Evolutionary conservation across 805 yeast genomes (phyloP), one percentile per base, ranked within the genome.

Genomic region (Hyphopichia homilentoma): DNA sequence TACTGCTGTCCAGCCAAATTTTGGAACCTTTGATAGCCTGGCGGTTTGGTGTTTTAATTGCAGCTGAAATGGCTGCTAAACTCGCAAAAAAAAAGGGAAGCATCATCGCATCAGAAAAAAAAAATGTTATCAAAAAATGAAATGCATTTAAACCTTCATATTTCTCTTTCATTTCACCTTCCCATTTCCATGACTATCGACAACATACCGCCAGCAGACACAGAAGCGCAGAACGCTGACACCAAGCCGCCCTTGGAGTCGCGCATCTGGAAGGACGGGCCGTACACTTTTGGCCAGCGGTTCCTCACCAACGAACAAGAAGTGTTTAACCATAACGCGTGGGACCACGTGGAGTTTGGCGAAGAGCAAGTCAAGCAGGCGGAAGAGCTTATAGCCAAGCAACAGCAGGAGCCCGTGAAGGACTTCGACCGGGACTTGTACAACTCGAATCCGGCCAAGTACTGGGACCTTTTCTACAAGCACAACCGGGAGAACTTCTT

Each of bases 311-410:
- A 79, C 29, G 83, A 79, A 11, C 79, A 81, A 4, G 88, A 87
- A 18, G 95, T 93, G 1, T 93, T 95, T 80, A 73, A 75, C 38
- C 95, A 84, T 53, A 93, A 93, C 54, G 98, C 98, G 0, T 83
- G 93, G 86, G 98, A 93, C 56, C 95, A 93, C 54, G 97, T 88
- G 21, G 96, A 87, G 51, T 89, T 96, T 96, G 97, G 95, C 30
- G 88, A 84, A 32, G 95, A 87, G 46, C 97, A 93, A 54, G 57
- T 80, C 9, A 51, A 65, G 14, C 79, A 82, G 41, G 96, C 96
- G 3, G 73, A 82, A 49, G 79, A 72, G 45, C 78, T 81, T 54
- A 82, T 90, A 21, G 59, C 75, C 15, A 74, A 77, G 42, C 98
- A 93, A 54, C 73, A 76, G 36, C 84, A 81, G 27, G 65, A 68